phyloP scores from a whole-genome alignment of 768 basidiomycete genomes.

The Pulveroboletus sp. region DNA sequence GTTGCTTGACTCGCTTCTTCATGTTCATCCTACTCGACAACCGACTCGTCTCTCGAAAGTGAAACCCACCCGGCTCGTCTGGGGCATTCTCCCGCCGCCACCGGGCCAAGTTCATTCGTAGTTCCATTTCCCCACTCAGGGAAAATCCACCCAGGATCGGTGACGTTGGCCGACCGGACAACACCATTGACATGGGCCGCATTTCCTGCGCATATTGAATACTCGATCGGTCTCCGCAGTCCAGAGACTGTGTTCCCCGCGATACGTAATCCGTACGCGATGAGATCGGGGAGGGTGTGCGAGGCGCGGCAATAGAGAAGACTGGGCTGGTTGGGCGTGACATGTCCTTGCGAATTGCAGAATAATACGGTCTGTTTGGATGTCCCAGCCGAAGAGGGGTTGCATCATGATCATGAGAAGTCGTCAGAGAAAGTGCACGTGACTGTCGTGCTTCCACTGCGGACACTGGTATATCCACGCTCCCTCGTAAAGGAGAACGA shows the following conservation, averaged over 20 bases:
- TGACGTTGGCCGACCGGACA: slow-evolving; percentile 18
- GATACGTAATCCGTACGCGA: slow-evolving; percentile 22
- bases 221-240: slow-evolving; percentile 21
- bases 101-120: slow-evolving; percentile 53
- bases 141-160: slow-evolving; percentile 41
- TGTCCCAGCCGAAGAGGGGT: slow-evolving; percentile 44
- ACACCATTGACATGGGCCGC: slow-evolving; percentile 29
- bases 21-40: slow-evolving; percentile 18
- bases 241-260: slow-evolving; percentile 34
- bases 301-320: slow-evolving; percentile 23
- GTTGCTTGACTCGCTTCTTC: slow-evolving; percentile 27
- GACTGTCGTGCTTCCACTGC: slow-evolving; percentile 20
- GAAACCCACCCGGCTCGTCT: slow-evolving; percentile 30
- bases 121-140: slow-evolving; percentile 58
- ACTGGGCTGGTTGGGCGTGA: slow-evolving; percentile 39
- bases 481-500: slow-evolving; percentile 21
- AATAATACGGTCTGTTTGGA: slow-evolving; percentile 53
- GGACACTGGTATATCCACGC: slow-evolving; percentile 18
- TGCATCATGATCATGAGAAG: slow-evolving; percentile 20
- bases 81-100: slow-evolving; percentile 31
- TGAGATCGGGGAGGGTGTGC: slow-evolving; percentile 27
- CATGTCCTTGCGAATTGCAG: slow-evolving; percentile 49
- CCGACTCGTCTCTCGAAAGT: slow-evolving; percentile 27
- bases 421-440: slow-evolving; percentile 15
- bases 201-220: slow-evolving; percentile 18